Evolutionary conservation across 345 rosid genomes (phyloP), one percentile per base, ranked within the genome.

Genomic region (Bretschneidera sinensis): DNA sequence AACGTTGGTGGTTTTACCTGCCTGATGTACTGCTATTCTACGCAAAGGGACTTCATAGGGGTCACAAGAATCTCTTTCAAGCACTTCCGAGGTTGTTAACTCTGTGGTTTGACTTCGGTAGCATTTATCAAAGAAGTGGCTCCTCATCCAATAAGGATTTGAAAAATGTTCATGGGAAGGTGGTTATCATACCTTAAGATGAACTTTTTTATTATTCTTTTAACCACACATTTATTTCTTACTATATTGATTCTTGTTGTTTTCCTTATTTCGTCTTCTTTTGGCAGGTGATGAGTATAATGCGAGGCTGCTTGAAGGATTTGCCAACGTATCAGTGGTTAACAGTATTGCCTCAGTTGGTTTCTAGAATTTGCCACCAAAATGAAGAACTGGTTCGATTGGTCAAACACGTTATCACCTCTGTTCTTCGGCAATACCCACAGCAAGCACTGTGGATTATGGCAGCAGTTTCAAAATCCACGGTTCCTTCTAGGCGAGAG

Each of bases 401-500:
- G 71, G 92, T 90, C 68, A 90, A 88, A 70, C 82, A 65, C 60
- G 83, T 94, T 61, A 82, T 94, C 66, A 83, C 80, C 51, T 85
- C 90, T 67, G 99, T 90, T 77, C 88, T 94, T 33, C 80, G 79
- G 68, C 83, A 86, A 59, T 94, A 87, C 74, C 97, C 99, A 25
- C 99, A 90, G 66, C 97, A 92, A 79, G 91, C 87, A 60, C 76
- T 92, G 56, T 85, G 96, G 97, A 85, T 87, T 60, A 89, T 83
- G 96, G 97, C 98, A 57, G 98, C 97, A 52, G 97, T 92, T 65
- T 87, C 97, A 62, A 92, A 92, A 74, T 92, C 98, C 64, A 79
- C 91, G 19, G 88, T 92, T 57, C 87, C 95, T 59, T 84, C 98
- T n/a, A 89, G 95, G 72, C 77, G 88, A 70, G 95, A 87, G 67